A percentile compares a stretch with the other conserved stretches of the same genome.
These are phyloP conservation scores for Fusarium circinatum DNA, from an alignment of 2,329 filamentous ascomycete genomes.

Conservation along the genomic window DNA sequence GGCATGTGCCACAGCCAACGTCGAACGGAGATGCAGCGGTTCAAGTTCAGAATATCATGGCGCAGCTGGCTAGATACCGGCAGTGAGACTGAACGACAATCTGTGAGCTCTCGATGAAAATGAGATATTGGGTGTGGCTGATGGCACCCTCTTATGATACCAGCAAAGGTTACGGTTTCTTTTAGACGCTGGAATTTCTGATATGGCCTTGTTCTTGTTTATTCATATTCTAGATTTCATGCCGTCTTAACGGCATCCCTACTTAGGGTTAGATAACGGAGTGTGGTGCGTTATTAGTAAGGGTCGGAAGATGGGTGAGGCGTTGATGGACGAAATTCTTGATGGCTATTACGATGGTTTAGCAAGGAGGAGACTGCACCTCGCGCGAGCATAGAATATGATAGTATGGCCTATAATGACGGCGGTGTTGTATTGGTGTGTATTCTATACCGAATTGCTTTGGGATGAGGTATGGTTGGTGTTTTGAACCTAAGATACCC, in stretches of 20 bases:
- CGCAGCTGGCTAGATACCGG: constrained; percentile 73
- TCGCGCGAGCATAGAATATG: constrained; percentile 26
- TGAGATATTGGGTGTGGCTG: not conserved
- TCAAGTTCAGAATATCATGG: constrained; percentile 78
- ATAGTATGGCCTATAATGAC: constrained; percentile 21
- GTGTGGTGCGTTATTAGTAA: constrained; percentile 1
- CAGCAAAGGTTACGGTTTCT: constrained; percentile 15
- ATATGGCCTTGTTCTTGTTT: constrained; percentile 6
- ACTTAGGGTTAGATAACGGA: constrained; percentile 14
- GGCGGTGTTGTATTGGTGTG: constrained; percentile 20
- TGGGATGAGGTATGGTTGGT: constrained; percentile 16
- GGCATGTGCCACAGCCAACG: constrained; percentile 45
- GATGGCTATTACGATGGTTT: not conserved
- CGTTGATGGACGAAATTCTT: constrained; percentile 29
- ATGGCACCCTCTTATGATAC: constrained; percentile 33
- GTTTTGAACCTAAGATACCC: constrained; percentile 19
- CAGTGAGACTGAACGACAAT: constrained; percentile 51
- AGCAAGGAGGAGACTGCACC: not conserved
- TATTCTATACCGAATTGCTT: not conserved
- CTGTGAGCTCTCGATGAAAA: not conserved
- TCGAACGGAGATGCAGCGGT: constrained; percentile 55
- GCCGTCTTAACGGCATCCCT: constrained; percentile 4
- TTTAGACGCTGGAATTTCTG: constrained; percentile 22
- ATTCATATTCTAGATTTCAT: constrained; percentile 23
- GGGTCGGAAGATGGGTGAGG: constrained; percentile 18